Percentiles rank a stretch among this genome's conserved stretches.
Conservation (phyloP, 768 basidiomycete genomes). For the Lactarius tabidus region DNA sequence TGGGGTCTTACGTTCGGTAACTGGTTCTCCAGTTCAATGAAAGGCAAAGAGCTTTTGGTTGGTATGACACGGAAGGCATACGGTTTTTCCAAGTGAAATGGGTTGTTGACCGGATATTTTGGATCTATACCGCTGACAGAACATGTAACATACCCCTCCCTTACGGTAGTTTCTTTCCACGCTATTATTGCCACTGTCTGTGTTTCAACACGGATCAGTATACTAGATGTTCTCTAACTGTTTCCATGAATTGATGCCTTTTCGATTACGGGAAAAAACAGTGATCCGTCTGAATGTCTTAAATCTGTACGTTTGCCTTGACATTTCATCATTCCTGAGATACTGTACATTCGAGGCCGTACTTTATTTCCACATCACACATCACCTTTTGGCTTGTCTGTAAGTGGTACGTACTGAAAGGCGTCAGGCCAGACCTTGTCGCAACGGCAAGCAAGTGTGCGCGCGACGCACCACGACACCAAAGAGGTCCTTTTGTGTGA, state of each 20-base stretch:
- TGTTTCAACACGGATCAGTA: neutral
- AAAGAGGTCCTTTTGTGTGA: constrained; percentile 66
- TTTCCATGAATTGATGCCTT: neutral
- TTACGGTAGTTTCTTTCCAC: neutral
- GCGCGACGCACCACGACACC: constrained; percentile 65
- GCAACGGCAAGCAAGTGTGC: neutral
- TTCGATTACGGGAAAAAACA: too few relatives aligned
- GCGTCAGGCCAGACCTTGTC: neutral
- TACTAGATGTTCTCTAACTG: neutral
- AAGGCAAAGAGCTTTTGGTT: constrained; percentile 21
- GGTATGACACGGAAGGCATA: constrained; percentile 18
- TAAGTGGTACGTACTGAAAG: constrained; percentile 63
- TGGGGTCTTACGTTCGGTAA: constrained; percentile 23
- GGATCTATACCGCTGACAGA: constrained; percentile 8
- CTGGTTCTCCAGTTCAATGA: constrained; percentile 22
- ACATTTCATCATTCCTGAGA: neutral
- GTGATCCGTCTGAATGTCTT: neutral
- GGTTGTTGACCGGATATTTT: neutral
- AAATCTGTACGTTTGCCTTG: neutral
- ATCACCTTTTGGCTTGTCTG: constrained; percentile 38
- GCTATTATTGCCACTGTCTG: neutral
- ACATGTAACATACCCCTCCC: constrained; percentile 14
- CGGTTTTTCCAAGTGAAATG: constrained; percentile 11
- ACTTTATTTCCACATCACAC: neutral
- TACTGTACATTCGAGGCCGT: neutral